Conservation (phyloP, 179 eudicot species). For the Silene coronaria region DNA sequence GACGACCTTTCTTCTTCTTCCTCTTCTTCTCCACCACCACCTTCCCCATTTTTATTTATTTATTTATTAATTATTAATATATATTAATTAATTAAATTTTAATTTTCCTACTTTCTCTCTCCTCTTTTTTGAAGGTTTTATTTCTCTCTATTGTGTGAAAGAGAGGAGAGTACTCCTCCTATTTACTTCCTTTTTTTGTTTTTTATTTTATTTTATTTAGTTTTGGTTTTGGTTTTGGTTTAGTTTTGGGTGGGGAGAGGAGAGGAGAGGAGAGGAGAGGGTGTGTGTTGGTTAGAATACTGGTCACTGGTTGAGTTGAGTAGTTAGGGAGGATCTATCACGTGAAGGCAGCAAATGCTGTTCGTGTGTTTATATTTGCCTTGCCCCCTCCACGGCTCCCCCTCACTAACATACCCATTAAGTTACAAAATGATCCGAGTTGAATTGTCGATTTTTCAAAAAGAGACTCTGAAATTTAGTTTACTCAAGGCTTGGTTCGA, state of each 20-base stretch:
- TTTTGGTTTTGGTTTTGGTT: not conserved
- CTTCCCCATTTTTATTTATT: constrained; percentile 5
- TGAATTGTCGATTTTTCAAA: too few species aligned
- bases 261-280: too few species aligned
- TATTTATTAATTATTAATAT: constrained; percentile 1
- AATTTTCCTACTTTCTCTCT: constrained; percentile 3
- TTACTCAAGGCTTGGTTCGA: too few species aligned
- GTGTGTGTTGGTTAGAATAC: not conserved
- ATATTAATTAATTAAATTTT: not conserved
- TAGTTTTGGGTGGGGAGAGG: not conserved
- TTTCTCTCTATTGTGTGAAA: not conserved
- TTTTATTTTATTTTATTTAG: not conserved
- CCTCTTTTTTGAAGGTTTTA: not conserved
- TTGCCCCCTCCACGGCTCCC: constrained; percentile 21
- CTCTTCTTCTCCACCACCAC: constrained; percentile 40
- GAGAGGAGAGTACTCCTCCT: not conserved
- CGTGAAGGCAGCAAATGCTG: constrained; percentile 19
- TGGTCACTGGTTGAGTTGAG: not conserved
- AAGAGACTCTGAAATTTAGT: too few species aligned
- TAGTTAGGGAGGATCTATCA: constrained; percentile 18
- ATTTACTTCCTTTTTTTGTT: not conserved
- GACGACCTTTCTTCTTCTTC: constrained; percentile 60
- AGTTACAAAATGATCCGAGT: too few species aligned
- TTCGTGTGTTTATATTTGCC: constrained; percentile 17
- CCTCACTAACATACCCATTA: too few species aligned